Evolutionary conservation across 2,329 filamentous ascomycete species (phyloP).

Genomic region (Exophiala aquamarina): DNA sequence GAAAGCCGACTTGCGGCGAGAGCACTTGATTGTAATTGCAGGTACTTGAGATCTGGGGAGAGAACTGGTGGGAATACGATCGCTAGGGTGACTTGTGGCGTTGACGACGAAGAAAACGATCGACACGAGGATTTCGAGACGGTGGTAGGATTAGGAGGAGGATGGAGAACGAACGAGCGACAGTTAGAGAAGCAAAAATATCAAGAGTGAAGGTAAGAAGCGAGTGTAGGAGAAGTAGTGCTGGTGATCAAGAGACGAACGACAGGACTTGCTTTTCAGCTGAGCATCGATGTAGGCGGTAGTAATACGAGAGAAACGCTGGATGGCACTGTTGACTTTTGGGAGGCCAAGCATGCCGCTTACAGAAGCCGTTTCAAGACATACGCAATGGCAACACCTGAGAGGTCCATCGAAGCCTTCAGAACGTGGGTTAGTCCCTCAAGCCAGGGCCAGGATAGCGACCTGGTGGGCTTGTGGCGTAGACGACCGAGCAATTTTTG

Average conservation of each 20-base stretch:
- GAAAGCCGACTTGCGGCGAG: no score
- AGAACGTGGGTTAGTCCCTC: neutral
- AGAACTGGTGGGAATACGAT: no score
- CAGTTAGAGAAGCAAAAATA: constrained; percentile 2
- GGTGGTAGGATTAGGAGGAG: neutral
- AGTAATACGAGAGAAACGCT: constrained; percentile 4
- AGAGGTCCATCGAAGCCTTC: constrained; percentile 8
- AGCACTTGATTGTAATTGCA: no score
- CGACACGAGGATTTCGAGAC: no score
- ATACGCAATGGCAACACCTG: constrained; percentile 7
- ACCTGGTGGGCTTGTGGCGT: constrained; percentile 13
- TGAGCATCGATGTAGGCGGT: constrained; percentile 13
- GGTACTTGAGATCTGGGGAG: no score
- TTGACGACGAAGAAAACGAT: no score
- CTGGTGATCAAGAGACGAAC: constrained; percentile 4
- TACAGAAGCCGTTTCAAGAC: constrained; percentile 18
- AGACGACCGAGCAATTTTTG: constrained; percentile 2
- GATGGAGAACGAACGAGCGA: constrained; percentile 11
- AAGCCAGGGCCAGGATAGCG: neutral
- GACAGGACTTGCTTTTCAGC: constrained; percentile 17
- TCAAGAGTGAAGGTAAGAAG: constrained; percentile 15
- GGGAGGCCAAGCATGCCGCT: constrained; percentile 10
- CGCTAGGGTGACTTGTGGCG: no score
- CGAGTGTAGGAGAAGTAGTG: constrained; percentile 9
- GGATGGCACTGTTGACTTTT: constrained; percentile 7